These are phyloP conservation scores for Ophiostoma populinum DNA, from an alignment of 2,329 filamentous ascomycete species.

Conservation along the genomic window DNA sequence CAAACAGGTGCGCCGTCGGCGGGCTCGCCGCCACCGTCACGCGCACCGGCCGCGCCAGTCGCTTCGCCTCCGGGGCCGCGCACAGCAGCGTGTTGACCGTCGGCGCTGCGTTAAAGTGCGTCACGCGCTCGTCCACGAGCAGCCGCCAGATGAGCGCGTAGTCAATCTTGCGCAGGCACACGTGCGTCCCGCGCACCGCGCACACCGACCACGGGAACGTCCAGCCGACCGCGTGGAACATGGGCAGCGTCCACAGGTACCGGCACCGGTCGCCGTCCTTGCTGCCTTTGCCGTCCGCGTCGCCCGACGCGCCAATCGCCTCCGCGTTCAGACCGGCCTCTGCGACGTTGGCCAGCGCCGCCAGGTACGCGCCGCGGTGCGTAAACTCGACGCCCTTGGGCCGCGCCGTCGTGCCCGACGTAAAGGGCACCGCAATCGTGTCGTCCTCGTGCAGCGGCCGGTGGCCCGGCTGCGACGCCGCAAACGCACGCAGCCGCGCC, in stretches of 20 bases:
- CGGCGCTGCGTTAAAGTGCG: conserved; percentile 89
- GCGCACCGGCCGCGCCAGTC: conserved; percentile 50
- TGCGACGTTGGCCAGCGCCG: conserved; percentile 67
- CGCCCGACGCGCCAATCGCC: background rate
- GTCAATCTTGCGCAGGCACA: conserved; percentile 87
- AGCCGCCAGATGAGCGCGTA: conserved; percentile 85
- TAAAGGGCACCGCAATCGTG: conserved; percentile 78
- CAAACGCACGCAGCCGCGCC: conserved; percentile 53
- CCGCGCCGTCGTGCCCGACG: conserved; percentile 75
- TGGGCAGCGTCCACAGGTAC: conserved; percentile 83
- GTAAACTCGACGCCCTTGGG: conserved; percentile 92
- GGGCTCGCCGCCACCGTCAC: conserved; percentile 90
- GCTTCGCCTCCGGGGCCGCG: conserved; percentile 55
- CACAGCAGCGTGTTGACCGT: conserved; percentile 93
- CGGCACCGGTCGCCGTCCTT: conserved; percentile 42
- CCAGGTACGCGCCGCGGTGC: conserved; percentile 74
- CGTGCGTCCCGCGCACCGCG: conserved; percentile 82
- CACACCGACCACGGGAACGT: conserved; percentile 83
- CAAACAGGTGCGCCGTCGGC: conserved; percentile 76
- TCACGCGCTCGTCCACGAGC: conserved; percentile 71
- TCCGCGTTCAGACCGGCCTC: conserved; percentile 62
- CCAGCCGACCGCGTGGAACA: conserved; percentile 67
- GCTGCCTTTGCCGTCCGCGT: background rate
- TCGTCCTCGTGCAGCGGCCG: conserved; percentile 54
- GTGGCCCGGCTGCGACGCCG: conserved; percentile 4